Base-by-base conservation (phyloP, 345 rosid genomes). In the Murraya koenigii region DNA sequence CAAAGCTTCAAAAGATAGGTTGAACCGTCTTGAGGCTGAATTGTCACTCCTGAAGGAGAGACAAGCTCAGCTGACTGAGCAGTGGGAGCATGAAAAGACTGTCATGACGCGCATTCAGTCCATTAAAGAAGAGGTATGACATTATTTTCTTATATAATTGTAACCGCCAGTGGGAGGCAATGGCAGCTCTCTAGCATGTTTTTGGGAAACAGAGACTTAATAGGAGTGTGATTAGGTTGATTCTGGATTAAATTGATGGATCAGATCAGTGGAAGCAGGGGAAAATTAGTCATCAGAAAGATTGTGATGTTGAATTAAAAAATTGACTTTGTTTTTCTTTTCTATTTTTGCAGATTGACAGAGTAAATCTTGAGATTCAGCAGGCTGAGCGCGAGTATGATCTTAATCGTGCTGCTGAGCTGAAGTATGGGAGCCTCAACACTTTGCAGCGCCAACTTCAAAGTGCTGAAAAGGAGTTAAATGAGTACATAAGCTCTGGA, bases 351-450 rank as follows among this genome's bases (percentile, higher is more conserved):
- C 88, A 92, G 98, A 94, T 97, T 41, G 99, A 97, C 82, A 82
- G 98, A 85, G 94, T 97, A 44, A 97, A 93, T 81, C 86, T 94
- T 36, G 99, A 94, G 89, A 93, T 97, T 83, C 99, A 94, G 88
- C 98, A 94, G 76, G 97, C 99, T 20, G 99, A 97, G 82, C 91
- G 98, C 35, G 99, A 97, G 80, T 97, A 97, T 75, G 97, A 97
- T 86, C 97, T 97, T 8, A 94, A 94, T 87, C 97, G 99, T 69
- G 99, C 98, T 60, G 99, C 99, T 61, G 98, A 94, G 84, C 88
- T 97, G 75, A 97, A 97, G 77, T 97, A 94, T 58, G 98, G 98
- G 47, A 97, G 97, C 87, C 81, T 97, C 73, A 97, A 91, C 85
- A 75, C 98, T 8, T 80, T 97, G 86, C 97, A 94, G 83, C 92